phyloP scores from a whole-genome alignment of 257 asterid genomes.

The Prunella vulgaris region DNA sequence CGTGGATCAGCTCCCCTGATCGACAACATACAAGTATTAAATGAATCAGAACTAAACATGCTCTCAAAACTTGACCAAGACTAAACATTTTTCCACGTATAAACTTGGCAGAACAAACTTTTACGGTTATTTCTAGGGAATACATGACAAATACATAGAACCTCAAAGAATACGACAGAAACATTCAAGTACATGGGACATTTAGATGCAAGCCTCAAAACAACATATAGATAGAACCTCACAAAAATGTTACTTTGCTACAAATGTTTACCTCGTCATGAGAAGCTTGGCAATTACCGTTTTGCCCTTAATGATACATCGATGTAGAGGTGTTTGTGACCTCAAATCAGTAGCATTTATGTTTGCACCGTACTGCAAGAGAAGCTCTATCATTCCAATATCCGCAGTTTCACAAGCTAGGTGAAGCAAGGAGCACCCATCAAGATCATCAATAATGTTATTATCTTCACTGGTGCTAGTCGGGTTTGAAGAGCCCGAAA shows the following conservation, averaged over 20 bases:
- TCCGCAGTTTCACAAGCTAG: slow-evolving; percentile 91
- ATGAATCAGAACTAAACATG: not conserved
- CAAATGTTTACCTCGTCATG: slow-evolving; percentile 55
- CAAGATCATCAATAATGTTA: slow-evolving; percentile 32
- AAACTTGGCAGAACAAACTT: not conserved
- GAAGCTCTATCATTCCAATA: slow-evolving; percentile 95
- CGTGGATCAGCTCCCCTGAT: slow-evolving; percentile 89
- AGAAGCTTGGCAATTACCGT: slow-evolving; percentile 69
- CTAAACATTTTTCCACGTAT: not conserved
- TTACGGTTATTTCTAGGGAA: not conserved
- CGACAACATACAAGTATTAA: not conserved
- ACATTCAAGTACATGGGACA: too few species aligned
- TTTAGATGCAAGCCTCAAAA: not conserved
- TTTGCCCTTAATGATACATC: slow-evolving; percentile 63
- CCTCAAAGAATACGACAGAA: too few species aligned
- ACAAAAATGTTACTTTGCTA: not conserved
- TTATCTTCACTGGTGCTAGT: slow-evolving; percentile 45
- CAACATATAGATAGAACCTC: not conserved
- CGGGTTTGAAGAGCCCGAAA: slow-evolving; percentile 26
- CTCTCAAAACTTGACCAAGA: not conserved
- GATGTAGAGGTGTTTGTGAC: slow-evolving; percentile 75
- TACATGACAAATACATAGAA: too few species aligned
- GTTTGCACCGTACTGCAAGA: slow-evolving; percentile 87
- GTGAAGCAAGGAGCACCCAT: slow-evolving; percentile 83
- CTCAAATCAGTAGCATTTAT: slow-evolving; percentile 70